Evolutionary conservation across 179 eudicot species (phyloP).

Genomic region (Nepenthes alata): DNA sequence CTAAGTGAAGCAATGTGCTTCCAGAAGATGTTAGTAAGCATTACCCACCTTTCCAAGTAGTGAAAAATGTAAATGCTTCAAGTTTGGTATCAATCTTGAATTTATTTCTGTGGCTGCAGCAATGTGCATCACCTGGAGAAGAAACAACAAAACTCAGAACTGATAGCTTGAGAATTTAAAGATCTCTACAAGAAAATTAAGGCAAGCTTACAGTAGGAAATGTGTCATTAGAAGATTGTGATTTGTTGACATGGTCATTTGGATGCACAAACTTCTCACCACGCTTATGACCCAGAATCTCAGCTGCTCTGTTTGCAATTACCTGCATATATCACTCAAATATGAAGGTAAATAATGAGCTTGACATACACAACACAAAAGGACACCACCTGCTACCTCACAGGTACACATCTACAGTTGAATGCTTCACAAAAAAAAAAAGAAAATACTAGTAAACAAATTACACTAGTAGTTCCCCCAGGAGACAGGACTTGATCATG

Average conservation of each 20-base stretch:
- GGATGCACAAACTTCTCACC: constrained; percentile 97
- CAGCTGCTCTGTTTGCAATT: constrained; percentile 97
- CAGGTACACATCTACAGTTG: too few relatives aligned
- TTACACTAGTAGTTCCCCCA: too few relatives aligned
- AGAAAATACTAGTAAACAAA: too few relatives aligned
- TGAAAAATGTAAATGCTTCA: constrained; percentile 70
- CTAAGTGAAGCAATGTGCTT: not conserved
- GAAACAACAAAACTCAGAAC: constrained; percentile 8
- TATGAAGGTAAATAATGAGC: not conserved
- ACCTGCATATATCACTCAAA: constrained; percentile 36
- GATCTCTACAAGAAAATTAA: too few relatives aligned
- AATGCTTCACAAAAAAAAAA: too few relatives aligned
- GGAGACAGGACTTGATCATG: too few relatives aligned
- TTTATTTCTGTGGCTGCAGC: constrained; percentile 93
- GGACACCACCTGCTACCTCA: too few relatives aligned
- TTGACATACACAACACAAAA: too few relatives aligned
- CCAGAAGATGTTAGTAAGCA: not conserved
- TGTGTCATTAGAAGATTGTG: constrained; percentile 97
- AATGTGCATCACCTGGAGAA: constrained; percentile 86
- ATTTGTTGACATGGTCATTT: constrained; percentile 96
- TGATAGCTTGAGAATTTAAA: too few relatives aligned
- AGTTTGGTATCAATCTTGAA: constrained; percentile 71
- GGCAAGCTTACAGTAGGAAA: constrained; percentile 74
- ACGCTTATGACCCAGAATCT: constrained; percentile 90
- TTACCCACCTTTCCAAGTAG: constrained; percentile 60